Evolutionary conservation across 768 basidiomycete genomes (phyloP).

Genomic region (Rhodotorula sphaerocarpa): DNA sequence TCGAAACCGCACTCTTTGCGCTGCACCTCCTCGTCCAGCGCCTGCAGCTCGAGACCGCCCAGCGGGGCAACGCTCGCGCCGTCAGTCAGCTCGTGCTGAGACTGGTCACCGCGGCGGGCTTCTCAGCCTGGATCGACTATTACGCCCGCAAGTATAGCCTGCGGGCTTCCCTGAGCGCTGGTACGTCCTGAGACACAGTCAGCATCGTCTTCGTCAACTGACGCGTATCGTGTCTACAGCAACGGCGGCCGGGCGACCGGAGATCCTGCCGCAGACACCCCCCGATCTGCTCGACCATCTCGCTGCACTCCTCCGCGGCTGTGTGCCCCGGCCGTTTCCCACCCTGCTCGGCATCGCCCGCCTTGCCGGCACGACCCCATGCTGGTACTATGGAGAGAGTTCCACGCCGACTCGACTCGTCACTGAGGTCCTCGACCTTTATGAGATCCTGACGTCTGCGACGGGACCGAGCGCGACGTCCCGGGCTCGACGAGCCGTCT

Average conservation of each 20-base stretch:
- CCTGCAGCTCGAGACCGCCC: constrained; percentile 36
- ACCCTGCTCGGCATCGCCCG: not conserved
- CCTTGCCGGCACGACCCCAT: not conserved
- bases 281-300: not conserved
- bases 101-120: constrained; percentile 14
- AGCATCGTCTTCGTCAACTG: too few relatives aligned
- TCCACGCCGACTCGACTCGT: not conserved
- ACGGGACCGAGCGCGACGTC: not conserved
- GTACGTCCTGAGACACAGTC: not conserved
- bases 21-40: constrained; percentile 68
- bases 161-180: not conserved
- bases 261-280: too few relatives aligned
- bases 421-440: not conserved
- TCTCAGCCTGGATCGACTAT: not conserved
- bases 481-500: constrained; percentile 7
- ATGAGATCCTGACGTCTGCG: not conserved
- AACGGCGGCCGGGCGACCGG: too few relatives aligned
- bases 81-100: constrained; percentile 31
- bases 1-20: constrained; percentile 57
- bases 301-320: not conserved
- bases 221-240: too few relatives aligned
- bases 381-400: not conserved
- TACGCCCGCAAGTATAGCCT: not conserved
- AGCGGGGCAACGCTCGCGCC: not conserved
- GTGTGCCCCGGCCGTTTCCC: not conserved